Percentiles rank a stretch among this genome's conserved stretches.
These are phyloP conservation scores for Scytalidium sp. DNA, from an alignment of 2,329 filamentous ascomycete genomes.

Conservation along the genomic window DNA sequence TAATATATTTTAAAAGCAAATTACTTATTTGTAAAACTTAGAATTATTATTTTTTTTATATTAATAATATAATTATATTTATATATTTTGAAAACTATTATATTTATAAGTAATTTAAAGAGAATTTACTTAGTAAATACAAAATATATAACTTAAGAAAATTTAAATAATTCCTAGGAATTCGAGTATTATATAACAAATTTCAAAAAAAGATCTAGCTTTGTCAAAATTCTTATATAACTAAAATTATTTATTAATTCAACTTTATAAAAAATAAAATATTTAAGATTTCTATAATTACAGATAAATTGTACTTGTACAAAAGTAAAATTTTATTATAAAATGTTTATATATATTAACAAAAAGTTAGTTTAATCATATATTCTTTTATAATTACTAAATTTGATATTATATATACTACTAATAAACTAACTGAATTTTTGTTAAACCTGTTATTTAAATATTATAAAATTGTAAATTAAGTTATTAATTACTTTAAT, in stretches of 20 bases:
- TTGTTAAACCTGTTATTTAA: neutral
- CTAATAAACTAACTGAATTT: neutral
- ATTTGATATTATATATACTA: conserved; percentile 7
- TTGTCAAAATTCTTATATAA: conserved; percentile 19
- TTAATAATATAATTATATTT: conserved; percentile 22
- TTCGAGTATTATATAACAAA: conserved; percentile 16
- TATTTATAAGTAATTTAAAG: conserved; percentile 19
- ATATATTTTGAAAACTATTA: no score
- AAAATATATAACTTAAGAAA: conserved; percentile 23
- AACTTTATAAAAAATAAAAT: conserved; percentile 6
- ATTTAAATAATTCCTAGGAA: conserved; percentile 21
- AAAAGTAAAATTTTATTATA: neutral
- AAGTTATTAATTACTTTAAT: neutral
- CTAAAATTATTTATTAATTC: conserved; percentile 16
- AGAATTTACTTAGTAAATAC: conserved; percentile 16
- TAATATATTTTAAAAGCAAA: conserved; percentile 7
- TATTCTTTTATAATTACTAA: conserved; percentile 6
- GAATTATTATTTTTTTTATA: conserved; percentile 22
- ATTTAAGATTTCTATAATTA: conserved; percentile 13
- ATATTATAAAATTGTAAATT: neutral
- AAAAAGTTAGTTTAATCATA: conserved; percentile 6
- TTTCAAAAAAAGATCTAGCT: conserved; percentile 10
- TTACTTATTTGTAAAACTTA: conserved; percentile 13
- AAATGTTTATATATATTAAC: neutral
- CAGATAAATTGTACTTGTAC: neutral